phyloP scores from a whole-genome alignment of 768 basidiomycete species.

The Lanmaoa rubissima region DNA sequence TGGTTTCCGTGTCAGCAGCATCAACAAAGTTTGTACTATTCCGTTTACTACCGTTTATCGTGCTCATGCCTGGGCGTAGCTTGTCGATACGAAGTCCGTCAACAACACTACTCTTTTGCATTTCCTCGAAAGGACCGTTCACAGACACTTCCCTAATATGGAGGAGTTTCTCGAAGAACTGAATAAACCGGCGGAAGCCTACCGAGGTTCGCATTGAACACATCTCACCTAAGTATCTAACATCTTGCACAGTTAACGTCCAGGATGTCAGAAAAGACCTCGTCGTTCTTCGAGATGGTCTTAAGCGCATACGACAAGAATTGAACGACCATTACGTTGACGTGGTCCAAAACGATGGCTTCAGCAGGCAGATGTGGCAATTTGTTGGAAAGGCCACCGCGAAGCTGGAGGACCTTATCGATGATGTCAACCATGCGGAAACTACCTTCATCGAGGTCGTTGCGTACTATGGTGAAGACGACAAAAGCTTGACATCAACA shows the following conservation, averaged over 20 bases:
- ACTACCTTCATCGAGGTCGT: conserved; percentile 82
- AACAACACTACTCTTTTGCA: conserved; percentile 93
- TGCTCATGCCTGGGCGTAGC: conserved; percentile 41
- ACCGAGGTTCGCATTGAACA: conserved; percentile 62
- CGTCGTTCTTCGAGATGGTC: conserved; percentile 66
- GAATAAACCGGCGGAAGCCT: conserved; percentile 85
- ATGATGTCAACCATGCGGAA: conserved; percentile 85
- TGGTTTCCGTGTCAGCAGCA: conserved; percentile 95
- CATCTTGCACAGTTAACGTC: conserved; percentile 64
- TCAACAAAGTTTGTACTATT: conserved; percentile 73
- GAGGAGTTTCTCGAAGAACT: conserved; percentile 88
- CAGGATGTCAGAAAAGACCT: conserved; percentile 82
- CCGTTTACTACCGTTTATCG: not conserved
- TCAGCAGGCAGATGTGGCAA: conserved; percentile 88
- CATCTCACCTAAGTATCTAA: conserved; percentile 4
- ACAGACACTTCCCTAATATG: conserved; percentile 85
- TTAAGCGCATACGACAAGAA: conserved; percentile 79
- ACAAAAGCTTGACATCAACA: conserved; percentile 77
- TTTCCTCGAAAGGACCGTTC: conserved; percentile 87
- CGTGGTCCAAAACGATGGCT: conserved; percentile 67
- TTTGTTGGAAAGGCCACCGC: conserved; percentile 76
- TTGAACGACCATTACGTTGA: conserved; percentile 78
- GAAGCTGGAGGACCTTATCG: conserved; percentile 78
- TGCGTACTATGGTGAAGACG: conserved; percentile 91
- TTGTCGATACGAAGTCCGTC: conserved; percentile 96